Percentiles rank a stretch among this genome's conserved stretches.
Conservation (phyloP, 176 grass and related monocot species). For the Hyparrhenia diplandra region DNA sequence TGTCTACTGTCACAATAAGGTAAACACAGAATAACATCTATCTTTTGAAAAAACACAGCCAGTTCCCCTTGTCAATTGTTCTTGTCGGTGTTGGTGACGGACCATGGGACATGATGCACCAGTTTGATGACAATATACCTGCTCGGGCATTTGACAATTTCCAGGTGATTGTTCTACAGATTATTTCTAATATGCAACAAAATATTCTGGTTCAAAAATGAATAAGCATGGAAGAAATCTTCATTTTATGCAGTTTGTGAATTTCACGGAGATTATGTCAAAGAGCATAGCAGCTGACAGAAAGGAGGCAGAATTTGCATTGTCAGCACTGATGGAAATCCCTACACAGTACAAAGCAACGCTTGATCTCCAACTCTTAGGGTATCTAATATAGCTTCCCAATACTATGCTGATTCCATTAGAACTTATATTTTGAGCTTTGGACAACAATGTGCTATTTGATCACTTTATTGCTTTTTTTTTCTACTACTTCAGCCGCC, state of each 20-base stretch:
- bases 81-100: slow-evolving; percentile 97
- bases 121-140: slow-evolving; percentile 99
- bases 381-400: slow-evolving; percentile 43
- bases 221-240: slow-evolving; percentile 2
- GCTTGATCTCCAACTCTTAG: slow-evolving; percentile 88
- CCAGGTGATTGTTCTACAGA: slow-evolving; percentile 50
- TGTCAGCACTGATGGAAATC: slow-evolving; percentile 95
- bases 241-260: slow-evolving; percentile 81
- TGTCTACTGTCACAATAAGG: background rate
- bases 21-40: background rate
- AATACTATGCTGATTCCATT: background rate
- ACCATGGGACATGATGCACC: slow-evolving; percentile 98
- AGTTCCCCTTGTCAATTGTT: slow-evolving; percentile 82
- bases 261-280: slow-evolving; percentile 98
- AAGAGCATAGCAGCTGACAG: slow-evolving; percentile 72
- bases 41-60: slow-evolving; percentile 45
- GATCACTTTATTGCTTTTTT: slow-evolving; percentile 13
- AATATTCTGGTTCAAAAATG: background rate
- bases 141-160: slow-evolving; percentile 95
- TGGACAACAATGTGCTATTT: slow-evolving; percentile 5
- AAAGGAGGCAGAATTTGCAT: slow-evolving; percentile 91
- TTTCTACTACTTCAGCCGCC: slow-evolving; percentile 49
- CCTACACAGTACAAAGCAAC: slow-evolving; percentile 94
- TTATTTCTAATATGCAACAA: slow-evolving; percentile 5
- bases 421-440: background rate